Evolutionary conservation across 768 basidiomycete species (phyloP).

Genomic region (Mycena belliarum): DNA sequence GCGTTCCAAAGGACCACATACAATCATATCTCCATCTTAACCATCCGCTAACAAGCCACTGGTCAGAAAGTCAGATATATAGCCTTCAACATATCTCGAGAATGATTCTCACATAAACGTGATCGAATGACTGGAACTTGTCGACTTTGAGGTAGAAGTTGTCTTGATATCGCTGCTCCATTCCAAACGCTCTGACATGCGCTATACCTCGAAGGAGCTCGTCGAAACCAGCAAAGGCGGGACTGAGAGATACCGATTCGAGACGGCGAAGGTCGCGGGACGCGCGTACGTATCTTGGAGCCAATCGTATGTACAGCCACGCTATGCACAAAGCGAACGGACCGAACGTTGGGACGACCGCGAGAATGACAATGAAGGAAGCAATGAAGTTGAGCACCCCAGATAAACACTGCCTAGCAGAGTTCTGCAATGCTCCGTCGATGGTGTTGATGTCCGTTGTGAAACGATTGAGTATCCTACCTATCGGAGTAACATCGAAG

Average conservation of each 20-base stretch:
- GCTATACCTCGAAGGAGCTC: constrained; percentile 66
- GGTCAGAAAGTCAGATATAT: background rate
- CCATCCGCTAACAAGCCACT: constrained; percentile 75
- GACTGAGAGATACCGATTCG: constrained; percentile 67
- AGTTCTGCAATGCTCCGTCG: constrained; percentile 61
- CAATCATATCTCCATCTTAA: constrained; percentile 76
- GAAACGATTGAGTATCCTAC: constrained; percentile 79
- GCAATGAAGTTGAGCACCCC: constrained; percentile 62
- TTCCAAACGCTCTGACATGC: constrained; percentile 71
- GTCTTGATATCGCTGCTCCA: constrained; percentile 68
- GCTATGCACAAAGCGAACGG: constrained; percentile 70
- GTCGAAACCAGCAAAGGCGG: constrained; percentile 73
- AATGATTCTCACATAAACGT: constrained; percentile 58
- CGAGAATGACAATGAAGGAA: constrained; percentile 65
- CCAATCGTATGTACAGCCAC: constrained; percentile 65
- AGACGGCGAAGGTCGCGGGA: constrained; percentile 69
- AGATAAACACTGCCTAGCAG: constrained; percentile 53
- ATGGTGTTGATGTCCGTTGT: constrained; percentile 77
- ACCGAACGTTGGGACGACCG: constrained; percentile 62
- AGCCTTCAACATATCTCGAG: too few relatives aligned
- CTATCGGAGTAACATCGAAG: constrained; percentile 75
- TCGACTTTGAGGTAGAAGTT: constrained; percentile 61
- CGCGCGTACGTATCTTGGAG: constrained; percentile 59
- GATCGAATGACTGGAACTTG: constrained; percentile 71
- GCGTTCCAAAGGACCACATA: background rate